These are phyloP conservation scores for Xylaria intraflava DNA, from an alignment of 495 filamentous ascomycete species.

Conservation along the genomic window DNA sequence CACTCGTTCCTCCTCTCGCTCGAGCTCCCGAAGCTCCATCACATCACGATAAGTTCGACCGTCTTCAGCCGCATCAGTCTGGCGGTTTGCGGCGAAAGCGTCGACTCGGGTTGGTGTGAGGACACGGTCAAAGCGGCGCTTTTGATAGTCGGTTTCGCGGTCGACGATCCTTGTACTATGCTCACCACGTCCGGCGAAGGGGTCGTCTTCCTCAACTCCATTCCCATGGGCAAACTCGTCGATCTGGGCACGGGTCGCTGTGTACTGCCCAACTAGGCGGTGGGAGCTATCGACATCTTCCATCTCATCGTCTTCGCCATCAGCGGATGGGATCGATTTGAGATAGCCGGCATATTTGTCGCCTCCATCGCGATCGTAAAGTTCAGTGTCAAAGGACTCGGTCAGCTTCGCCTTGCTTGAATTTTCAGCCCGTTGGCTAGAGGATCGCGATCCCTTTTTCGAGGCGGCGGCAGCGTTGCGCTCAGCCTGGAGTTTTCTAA, in stretches of 20 bases:
- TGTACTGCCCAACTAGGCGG: conserved; percentile 92
- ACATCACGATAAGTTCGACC: conserved; percentile 75
- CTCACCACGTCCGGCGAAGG: conserved; percentile 72
- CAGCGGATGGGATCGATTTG: conserved; percentile 74
- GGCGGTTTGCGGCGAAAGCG: conserved; percentile 71
- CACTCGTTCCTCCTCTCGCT: conserved; percentile 91
- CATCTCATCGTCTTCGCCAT: conserved; percentile 82
- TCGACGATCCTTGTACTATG: conserved; percentile 83
- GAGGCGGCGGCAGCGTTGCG: conserved; percentile 77
- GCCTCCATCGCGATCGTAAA: conserved; percentile 75
- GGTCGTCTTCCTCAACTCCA: conserved; percentile 87
- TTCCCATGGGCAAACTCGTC: conserved; percentile 86
- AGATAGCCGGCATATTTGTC: conserved; percentile 91
- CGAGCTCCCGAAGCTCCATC: conserved; percentile 85
- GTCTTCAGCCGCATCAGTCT: conserved; percentile 57
- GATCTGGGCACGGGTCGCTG: conserved; percentile 81
- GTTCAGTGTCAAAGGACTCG: conserved; percentile 86
- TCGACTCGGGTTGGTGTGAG: conserved; percentile 85
- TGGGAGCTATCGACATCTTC: conserved; percentile 64
- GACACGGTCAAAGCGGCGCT: conserved; percentile 80
- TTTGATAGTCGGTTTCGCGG: conserved; percentile 96
- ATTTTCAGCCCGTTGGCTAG: conserved; percentile 79
- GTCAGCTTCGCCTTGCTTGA: conserved; percentile 93
- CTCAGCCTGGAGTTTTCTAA: conserved; percentile 81
- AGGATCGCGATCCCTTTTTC: conserved; percentile 78